Evolutionary conservation across 225 moss, liverwort and hornwort species (phyloP).

Genomic region (Pleurozium schreberi): DNA sequence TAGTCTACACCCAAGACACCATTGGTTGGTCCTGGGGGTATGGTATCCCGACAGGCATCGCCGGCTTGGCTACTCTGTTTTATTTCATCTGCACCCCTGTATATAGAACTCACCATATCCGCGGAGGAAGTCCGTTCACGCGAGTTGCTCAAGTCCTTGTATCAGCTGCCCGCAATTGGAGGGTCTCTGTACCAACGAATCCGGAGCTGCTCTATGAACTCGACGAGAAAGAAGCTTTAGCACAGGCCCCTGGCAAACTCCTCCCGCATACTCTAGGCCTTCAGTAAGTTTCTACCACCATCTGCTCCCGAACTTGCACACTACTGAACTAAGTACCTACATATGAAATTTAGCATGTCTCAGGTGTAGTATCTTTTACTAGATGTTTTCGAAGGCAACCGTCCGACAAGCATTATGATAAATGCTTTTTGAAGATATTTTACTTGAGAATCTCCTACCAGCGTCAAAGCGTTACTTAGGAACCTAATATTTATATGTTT

Average conservation of each 20-base stretch:
- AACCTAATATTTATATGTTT: background rate
- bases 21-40: constrained; percentile 89
- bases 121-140: constrained; percentile 74
- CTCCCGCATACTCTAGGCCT: constrained; percentile 67
- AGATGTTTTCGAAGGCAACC: background rate
- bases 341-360: background rate
- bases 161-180: constrained; percentile 66
- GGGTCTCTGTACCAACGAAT: constrained; percentile 49
- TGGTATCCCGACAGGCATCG: constrained; percentile 74
- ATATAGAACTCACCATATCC: constrained; percentile 70
- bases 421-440: background rate
- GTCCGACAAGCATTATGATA: background rate
- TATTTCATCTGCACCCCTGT: constrained; percentile 66
- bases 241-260: constrained; percentile 40
- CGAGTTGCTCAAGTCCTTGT: constrained; percentile 79
- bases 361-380: background rate
- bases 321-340: background rate
- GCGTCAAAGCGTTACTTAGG: background rate
- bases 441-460: background rate
- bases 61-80: constrained; percentile 56
- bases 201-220: constrained; percentile 68
- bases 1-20: constrained; percentile 80
- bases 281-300: constrained; percentile 23
- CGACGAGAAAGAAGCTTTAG: constrained; percentile 75
- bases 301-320: background rate